Evolutionary conservation across 768 basidiomycete species (phyloP), one percentile per base, ranked within the genome.

Genomic region (Ramaria sp.): DNA sequence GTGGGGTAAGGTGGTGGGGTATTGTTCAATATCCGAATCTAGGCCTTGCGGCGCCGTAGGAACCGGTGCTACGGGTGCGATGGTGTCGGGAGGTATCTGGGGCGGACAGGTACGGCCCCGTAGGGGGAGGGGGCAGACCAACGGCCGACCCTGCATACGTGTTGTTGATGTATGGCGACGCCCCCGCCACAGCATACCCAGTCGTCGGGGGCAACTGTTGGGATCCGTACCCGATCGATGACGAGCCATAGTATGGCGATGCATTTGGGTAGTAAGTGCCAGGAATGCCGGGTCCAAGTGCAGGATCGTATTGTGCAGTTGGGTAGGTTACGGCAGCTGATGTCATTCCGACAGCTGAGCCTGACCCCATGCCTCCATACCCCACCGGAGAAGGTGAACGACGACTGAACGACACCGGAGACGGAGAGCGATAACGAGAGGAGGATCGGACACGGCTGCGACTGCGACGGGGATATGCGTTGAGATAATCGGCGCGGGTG

Each of bases 221-320:
- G 17, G 11, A 43, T 43, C 11, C 11, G n/a, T 43, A 43, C 42
- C 42, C 42, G 20, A 22, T 17, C 17, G 48, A 49, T 27, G 22
- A 30, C 17, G 17, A 4, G 27, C 22, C 24, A 30, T 33, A 30
- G 22, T 49, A 33, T n/a, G 22, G 24, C 2, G 22, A 13, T 19
- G 34, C 45, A 22, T 31, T 20, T 10, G 55, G 55, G 31, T 57
- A 57, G 45, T 57, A 57, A 9, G 55, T 57, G 4, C 55, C 55
- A 19, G 45, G 31, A 24, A 57, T 57, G 13, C 55, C 55, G 17
- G 45, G 46, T 20, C 55, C 55, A 17, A 57, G 55, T 11, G 19
- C 27, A 9, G 47, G 55, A 12, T 50, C 55, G 37, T 57, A 57
- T 37, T 27, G 27, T 5, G 45, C 17, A 24, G 42, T 19, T 1